phyloP scores from a whole-genome alignment of 1,284 basidiomycete species.

The Ustanciosporium gigantosporum region DNA sequence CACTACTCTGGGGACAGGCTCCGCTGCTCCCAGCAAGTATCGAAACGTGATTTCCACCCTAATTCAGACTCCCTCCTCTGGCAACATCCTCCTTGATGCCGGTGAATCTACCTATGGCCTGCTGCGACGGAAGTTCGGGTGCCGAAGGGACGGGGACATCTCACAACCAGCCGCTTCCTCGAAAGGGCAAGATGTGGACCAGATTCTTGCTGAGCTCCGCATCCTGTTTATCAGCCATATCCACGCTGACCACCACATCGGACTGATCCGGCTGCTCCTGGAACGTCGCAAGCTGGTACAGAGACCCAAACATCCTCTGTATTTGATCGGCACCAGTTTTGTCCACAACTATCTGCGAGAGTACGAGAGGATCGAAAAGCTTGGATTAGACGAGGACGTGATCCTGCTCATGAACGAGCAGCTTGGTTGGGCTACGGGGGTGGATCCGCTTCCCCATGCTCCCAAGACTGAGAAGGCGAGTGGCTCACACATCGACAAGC shows the following conservation, averaged over 20 bases:
- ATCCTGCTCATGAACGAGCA: conserved; percentile 41
- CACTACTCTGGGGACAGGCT: conserved; percentile 84
- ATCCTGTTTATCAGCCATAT: conserved; percentile 86
- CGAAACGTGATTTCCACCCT: conserved; percentile 57
- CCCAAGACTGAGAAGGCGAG: conserved; percentile 6
- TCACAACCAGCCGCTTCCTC: conserved; percentile 5
- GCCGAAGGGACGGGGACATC: conserved; percentile 18
- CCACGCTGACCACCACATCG: conserved; percentile 91
- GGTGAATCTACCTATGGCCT: conserved; percentile 94
- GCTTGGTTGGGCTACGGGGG: conserved; percentile 38
- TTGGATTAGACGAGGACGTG: conserved; percentile 68
- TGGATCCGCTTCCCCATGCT: conserved; percentile 15
- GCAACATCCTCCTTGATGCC: conserved; percentile 75
- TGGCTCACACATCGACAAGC: background rate
- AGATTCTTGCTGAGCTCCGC: conserved; percentile 69
- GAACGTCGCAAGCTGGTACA: conserved; percentile 71
- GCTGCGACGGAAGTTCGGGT: conserved; percentile 76
- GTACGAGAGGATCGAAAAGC: conserved; percentile 69
- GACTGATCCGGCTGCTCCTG: conserved; percentile 74
- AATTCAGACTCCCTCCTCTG: conserved; percentile 43
- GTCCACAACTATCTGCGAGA: conserved; percentile 72
- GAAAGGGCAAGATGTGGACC: conserved; percentile 31
- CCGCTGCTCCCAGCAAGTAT: conserved; percentile 72
- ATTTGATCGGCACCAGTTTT: conserved; percentile 69
- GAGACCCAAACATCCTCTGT: conserved; percentile 64